phyloP scores from a whole-genome alignment of 2,329 filamentous ascomycete species.

The Clonostachys sp. region DNA sequence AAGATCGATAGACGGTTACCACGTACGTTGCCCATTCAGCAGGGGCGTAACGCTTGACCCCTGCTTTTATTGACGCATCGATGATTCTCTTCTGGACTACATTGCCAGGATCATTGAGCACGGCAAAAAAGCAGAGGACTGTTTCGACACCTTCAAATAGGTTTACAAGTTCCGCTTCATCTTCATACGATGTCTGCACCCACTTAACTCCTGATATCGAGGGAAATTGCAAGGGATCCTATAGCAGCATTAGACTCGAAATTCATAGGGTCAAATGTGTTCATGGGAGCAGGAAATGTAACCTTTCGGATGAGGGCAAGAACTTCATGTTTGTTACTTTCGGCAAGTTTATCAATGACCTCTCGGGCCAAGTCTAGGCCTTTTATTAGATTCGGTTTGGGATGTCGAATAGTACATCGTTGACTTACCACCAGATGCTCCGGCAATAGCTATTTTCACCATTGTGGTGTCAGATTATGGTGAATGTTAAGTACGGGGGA shows the following conservation, averaged over 20 bases:
- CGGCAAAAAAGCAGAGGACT: conserved; percentile 44
- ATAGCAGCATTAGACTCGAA: not conserved
- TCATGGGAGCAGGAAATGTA: not conserved
- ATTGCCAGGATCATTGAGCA: conserved; percentile 10
- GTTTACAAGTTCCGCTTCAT: not conserved
- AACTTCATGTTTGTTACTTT: not conserved
- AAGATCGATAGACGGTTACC: not conserved
- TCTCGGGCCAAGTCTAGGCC: not conserved
- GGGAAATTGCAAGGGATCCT: not conserved
- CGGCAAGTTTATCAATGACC: not conserved
- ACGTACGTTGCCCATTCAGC: conserved; percentile 49
- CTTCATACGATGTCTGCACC: not conserved
- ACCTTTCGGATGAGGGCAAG: not conserved
- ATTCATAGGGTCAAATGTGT: no score
- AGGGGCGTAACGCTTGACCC: conserved; percentile 56
- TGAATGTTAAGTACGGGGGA: no score
- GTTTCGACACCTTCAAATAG: conserved; percentile 36
- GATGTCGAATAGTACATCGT: not conserved
- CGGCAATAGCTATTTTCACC: not conserved
- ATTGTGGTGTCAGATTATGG: not conserved
- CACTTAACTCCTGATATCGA: not conserved
- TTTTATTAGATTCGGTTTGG: not conserved
- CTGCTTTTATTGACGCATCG: conserved; percentile 51
- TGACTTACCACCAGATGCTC: not conserved
- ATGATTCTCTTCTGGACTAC: conserved; percentile 38